phyloP scores from a whole-genome alignment of 2,329 filamentous ascomycete genomes.

The Exophiala aquamarina region DNA sequence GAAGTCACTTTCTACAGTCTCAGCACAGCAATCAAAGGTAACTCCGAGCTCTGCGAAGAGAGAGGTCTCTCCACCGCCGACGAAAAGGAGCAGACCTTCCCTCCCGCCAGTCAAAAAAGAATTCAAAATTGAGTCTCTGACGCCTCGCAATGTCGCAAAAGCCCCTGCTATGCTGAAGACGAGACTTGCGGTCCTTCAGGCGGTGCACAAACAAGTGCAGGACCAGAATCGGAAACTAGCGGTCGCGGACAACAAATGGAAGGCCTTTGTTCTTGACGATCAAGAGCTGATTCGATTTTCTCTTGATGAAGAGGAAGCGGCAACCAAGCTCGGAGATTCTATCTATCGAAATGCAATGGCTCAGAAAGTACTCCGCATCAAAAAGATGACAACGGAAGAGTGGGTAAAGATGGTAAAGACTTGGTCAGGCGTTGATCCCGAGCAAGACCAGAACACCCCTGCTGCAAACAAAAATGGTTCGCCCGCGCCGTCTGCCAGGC shows the following conservation, averaged over 20 bases:
- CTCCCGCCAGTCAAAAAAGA: conserved; percentile 29
- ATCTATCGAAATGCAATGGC: conserved; percentile 86
- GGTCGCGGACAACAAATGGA: conserved; percentile 33
- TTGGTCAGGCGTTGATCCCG: conserved; percentile 10
- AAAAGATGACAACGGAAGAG: conserved; percentile 68
- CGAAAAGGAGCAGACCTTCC: conserved; percentile 4
- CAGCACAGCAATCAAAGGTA: background rate
- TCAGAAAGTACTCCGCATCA: conserved; percentile 72
- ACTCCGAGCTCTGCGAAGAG: conserved; percentile 18
- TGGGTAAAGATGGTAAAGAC: conserved; percentile 67
- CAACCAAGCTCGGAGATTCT: conserved; percentile 53
- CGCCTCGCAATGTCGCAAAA: conserved; percentile 45
- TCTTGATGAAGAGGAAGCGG: conserved; percentile 68
- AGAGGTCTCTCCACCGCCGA: conserved; percentile 19
- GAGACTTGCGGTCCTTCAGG: conserved; percentile 43
- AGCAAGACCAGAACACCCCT: conserved; percentile 14
- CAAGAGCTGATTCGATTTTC: conserved; percentile 48
- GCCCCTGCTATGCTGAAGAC: conserved; percentile 43
- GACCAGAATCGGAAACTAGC: conserved; percentile 40
- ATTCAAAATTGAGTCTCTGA: conserved; percentile 40
- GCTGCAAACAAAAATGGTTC: background rate
- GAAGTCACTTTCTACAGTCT: background rate
- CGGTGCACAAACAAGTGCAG: conserved; percentile 45
- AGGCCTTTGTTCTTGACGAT: conserved; percentile 37
- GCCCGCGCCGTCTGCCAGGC: conserved; percentile 34